phyloP scores from a whole-genome alignment of 257 asterid species.

The Mitragyna speciosa region DNA sequence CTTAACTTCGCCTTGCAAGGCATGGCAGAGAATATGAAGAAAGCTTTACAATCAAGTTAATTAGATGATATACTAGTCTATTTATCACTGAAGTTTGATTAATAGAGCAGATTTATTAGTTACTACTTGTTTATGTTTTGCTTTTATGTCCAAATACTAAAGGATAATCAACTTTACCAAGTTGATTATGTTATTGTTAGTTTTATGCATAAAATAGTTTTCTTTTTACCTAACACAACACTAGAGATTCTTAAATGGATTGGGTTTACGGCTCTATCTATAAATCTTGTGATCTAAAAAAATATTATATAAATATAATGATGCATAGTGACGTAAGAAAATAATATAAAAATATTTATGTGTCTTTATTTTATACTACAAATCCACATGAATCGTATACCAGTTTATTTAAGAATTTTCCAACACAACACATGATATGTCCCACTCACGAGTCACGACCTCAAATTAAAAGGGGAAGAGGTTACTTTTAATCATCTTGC shows the following conservation, averaged over 20 bases:
- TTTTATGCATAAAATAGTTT: neutral
- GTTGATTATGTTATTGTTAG: neutral
- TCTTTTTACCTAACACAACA: too few species aligned
- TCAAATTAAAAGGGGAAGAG: neutral
- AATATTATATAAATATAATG: too few species aligned
- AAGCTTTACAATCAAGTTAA: constrained; percentile 23
- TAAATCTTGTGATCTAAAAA: too few species aligned
- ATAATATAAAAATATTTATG: too few species aligned
- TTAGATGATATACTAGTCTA: neutral
- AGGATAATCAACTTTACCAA: neutral
- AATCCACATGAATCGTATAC: too few species aligned
- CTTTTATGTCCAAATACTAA: neutral
- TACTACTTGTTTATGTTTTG: neutral
- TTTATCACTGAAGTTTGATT: neutral
- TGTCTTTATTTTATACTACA: too few species aligned
- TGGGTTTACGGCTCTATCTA: too few species aligned
- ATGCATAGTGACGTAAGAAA: too few species aligned
- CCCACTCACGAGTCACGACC: neutral
- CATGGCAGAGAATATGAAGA: constrained; percentile 53
- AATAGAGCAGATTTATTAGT: neutral
- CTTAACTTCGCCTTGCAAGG: constrained; percentile 45
- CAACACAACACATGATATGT: neutral
- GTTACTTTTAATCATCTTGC: too few species aligned
- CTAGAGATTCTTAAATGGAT: too few species aligned
- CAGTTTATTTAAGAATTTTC: too few species aligned